Evolutionary conservation across 371 early-diverging fungal genomes (phyloP).

Genomic region (Mortierella sp.): DNA sequence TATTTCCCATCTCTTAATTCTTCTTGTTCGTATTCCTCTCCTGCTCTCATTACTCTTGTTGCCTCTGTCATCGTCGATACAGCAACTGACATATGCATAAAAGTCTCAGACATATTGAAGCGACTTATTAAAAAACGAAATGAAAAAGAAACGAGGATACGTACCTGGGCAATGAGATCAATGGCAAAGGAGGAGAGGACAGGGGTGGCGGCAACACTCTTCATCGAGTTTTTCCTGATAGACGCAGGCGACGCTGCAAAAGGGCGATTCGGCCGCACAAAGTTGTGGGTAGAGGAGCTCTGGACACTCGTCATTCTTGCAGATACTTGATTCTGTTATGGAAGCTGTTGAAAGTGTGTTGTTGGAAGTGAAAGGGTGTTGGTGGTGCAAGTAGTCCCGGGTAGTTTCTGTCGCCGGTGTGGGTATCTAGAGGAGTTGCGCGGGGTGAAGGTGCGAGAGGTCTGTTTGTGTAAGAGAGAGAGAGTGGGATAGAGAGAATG

Average conservation of each 20-base stretch:
- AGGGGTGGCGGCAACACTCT: conserved; percentile 29
- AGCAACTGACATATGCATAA: neutral
- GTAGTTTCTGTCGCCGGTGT: neutral
- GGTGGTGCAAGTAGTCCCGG: neutral
- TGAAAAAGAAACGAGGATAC: neutral
- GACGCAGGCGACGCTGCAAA: conserved; percentile 16
- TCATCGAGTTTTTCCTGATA: conserved; percentile 48
- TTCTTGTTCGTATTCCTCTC: neutral
- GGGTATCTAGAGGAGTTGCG: neutral
- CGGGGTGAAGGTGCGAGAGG: neutral
- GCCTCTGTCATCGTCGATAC: neutral
- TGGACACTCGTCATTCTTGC: conserved; percentile 52
- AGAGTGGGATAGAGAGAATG: neutral
- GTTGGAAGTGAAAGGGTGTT: neutral
- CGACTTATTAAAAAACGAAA: neutral
- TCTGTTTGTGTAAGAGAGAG: neutral
- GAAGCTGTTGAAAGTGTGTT: neutral
- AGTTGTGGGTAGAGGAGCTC: conserved; percentile 17
- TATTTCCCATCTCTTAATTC: conserved; percentile 1
- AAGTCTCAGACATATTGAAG: neutral
- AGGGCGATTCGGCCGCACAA: conserved; percentile 37
- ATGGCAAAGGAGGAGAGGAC: conserved; percentile 55
- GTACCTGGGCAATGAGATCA: conserved; percentile 57
- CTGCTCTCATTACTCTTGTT: neutral
- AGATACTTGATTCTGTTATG: conserved; percentile 1